phyloP scores from a whole-genome alignment of 306 rosid genomes.

The Cicer bijugum region DNA sequence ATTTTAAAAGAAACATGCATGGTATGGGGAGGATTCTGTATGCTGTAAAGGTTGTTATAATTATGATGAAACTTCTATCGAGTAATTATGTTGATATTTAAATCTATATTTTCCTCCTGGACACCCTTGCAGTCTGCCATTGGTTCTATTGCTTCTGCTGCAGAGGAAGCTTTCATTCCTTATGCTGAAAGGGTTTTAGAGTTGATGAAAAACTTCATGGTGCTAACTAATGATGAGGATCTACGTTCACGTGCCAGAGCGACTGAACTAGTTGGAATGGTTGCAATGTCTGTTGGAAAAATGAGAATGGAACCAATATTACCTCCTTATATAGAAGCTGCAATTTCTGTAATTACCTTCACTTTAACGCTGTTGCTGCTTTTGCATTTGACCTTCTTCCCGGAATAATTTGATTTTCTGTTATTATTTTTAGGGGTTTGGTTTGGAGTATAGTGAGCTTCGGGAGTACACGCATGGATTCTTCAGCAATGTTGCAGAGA shows the following conservation, averaged over 20 bases:
- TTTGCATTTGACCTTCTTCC: slow-evolving; percentile 29
- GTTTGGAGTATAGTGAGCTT: slow-evolving; percentile 89
- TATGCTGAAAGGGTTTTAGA: slow-evolving; percentile 96
- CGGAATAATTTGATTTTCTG: slow-evolving; percentile 43
- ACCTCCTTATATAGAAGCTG: slow-evolving; percentile 92
- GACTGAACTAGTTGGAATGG: slow-evolving; percentile 95
- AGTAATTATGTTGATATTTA: slow-evolving; percentile 37
- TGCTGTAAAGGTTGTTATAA: slow-evolving; percentile 35
- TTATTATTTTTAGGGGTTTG: slow-evolving; percentile 74
- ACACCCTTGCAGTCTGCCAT: slow-evolving; percentile 84
- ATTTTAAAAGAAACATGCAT: slow-evolving; percentile 98
- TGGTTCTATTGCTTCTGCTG: slow-evolving; percentile 96
- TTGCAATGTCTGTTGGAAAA: slow-evolving; percentile 97
- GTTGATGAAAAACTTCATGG: slow-evolving; percentile 92
- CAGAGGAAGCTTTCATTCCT: slow-evolving; percentile 94
- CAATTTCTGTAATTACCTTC: slow-evolving; percentile 73
- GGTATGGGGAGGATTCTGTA: slow-evolving; percentile 58
- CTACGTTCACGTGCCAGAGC: slow-evolving; percentile 96
- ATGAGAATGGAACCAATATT: slow-evolving; percentile 86
- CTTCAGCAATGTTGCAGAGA: slow-evolving; percentile 94
- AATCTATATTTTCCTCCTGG: slow-evolving; percentile 29
- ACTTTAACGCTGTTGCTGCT: slow-evolving; percentile 21
- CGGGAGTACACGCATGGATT: slow-evolving; percentile 98
- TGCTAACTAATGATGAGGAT: slow-evolving; percentile 87
- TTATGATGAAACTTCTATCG: slow-evolving; percentile 22